Evolutionary conservation across 148 eudicot species (phyloP), one percentile per base, ranked within the genome.

Genomic region (Arbutus unedo): DNA sequence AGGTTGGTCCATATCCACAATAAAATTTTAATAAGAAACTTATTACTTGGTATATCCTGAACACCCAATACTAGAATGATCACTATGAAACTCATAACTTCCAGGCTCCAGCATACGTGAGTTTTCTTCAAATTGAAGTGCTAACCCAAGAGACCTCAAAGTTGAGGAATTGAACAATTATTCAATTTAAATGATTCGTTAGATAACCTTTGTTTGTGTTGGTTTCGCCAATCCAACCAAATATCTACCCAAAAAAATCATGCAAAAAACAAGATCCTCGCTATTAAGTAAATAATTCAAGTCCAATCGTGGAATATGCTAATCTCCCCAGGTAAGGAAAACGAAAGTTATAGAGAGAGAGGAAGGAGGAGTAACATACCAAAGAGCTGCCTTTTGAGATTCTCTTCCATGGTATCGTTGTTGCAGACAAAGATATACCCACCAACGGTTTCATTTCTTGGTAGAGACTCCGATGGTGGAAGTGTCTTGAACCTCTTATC

Each of bases 371-470:
- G 19, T n/a, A 18, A 76, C 89, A 76, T 93, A 94, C 98, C 98
- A 89, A 96, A 96, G 68, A 96, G 92, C 80, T 93, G 94, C 72
- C 98, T 86, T 85, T 91, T 86, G 85, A 96, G 91, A 86, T 96
- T 95, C 85, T 96, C 99, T 82, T 94, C 93, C 99, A 96, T 96
- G 43, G 99, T 96, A 86, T 96, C 99, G 85, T 96, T 94, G 86
- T 96, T 96, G 84, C 99, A 96, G 15, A 96, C 98, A 85, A 96
- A 96, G 82, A 96, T 96, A 86, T 96, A 96, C 3, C 99, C 99
- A 68, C 99, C 99, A 47, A 96, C 88, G 0, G 90, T 93, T 79
- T 96, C 99, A 82, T 93, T 89, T 78, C 93, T 96, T 0, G 98
- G 99, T 81, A 96, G 85, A 60, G 97, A 85, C 74, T 96, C 98